Evolutionary conservation across 371 early-diverging fungal genomes (phyloP), one percentile per base, ranked within the genome.

Genomic region (Rhizopus delemar): DNA sequence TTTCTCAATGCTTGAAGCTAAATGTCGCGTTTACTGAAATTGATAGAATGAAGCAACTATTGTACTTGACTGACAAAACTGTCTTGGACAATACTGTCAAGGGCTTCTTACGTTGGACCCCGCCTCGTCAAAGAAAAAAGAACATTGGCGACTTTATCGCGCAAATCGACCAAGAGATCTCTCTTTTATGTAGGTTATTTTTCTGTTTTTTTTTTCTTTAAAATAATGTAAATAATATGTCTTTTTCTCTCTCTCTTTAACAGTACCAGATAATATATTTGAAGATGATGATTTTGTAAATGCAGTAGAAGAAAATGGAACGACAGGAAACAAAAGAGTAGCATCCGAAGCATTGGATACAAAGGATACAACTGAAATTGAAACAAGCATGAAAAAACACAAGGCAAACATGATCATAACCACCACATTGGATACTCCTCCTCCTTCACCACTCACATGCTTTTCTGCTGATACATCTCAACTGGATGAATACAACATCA

Each of bases 31-130:
- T 53, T n/a, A 60, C 69, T 12, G 74, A 73, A 57, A 52, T 71
- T 8, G 48, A 52, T 4, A 66, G 66, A 52, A 63, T 77, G 69
- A 67, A 73, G 36, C 59, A 57, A 4, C 31, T 71, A 6, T 55
- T 64, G 13, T 9, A n/a, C 8, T 15, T 45, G 12, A 15, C 38
- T n/a, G 72, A 69, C 46, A 36, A 55, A 13, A 12, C 39, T 5
- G 60, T 51, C 4, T 45, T 73, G 6, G 56, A 65, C n/a, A 29
- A 35, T 0, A 59, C 58, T 3, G 60, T 73, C 2, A 64, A 51
- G 11, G 8, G 34, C 2, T 75, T 75, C 34, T 29, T 75, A 9
- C 63, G 61, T 36, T 56, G 63, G 58, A 39, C 12, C 8, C 63
- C 68, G 16, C 57, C 65, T 9, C 33, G 49, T 9, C 59, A 57